Evolutionary conservation across 2,329 filamentous ascomycete genomes (phyloP), one percentile per base, ranked within the genome.

Genomic region (Chalara sp.): DNA sequence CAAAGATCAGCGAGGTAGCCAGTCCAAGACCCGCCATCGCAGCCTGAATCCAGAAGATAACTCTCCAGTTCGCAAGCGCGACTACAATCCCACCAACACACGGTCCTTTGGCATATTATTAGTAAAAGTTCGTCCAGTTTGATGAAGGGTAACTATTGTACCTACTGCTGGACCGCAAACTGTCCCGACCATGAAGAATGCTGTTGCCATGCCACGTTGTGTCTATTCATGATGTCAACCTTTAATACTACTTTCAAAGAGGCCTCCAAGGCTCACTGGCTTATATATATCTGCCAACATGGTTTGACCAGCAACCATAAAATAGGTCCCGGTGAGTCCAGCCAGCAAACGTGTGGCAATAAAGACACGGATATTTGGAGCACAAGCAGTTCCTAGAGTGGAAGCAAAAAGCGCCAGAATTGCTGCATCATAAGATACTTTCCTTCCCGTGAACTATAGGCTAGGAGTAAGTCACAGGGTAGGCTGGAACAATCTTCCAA

Each of bases 121-220:
- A 43, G 12, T 43, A 43, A 21, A 11, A 8, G 12, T 11, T 8
- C 41, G 8, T 11, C 21, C 13, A n/a, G 11, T 2, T 43, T 43
- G 41, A 11, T 43, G 11, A n/a, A n/a, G 11, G 11, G 12, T 10
- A 21, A n/a, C 29, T 43, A 8, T 11, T 21, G 2, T n/a, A 43
- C 41, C 41, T 57, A 54, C 33, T 2, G 71, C 69, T 50, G 71
- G 70, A 0, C 72, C 72, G 46, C 65, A 61, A 7, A 73, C 69
- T 2, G 66, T 68, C 5, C 71, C 71, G 33, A 65, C 62, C 62
- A 73, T 68, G 49, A 73, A 70, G 54, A 69, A 71, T 0, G 70
- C 71, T 2, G 68, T 65, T 4, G 71, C 71, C 2, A 67, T 72
- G n/a, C 70, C 71, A 28, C 48, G 39, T 5, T 41, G 68, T 51